Percentiles rank a stretch among this genome's conserved stretches.
These are phyloP conservation scores for Colletotrichum sp. DNA, from an alignment of 2,329 filamentous ascomycete genomes.

Conservation along the genomic window DNA sequence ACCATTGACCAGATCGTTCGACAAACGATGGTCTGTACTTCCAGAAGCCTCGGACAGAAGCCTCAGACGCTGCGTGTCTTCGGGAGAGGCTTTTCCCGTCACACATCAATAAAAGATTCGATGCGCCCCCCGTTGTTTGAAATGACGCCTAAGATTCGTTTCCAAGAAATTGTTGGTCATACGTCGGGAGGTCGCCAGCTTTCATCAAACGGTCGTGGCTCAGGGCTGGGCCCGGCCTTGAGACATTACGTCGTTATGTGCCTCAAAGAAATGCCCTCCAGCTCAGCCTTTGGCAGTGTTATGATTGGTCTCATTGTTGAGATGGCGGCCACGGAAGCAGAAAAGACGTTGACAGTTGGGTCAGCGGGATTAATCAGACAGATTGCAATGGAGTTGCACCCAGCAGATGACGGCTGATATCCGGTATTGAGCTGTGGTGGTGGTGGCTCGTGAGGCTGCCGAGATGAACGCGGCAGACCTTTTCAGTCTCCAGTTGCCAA, in stretches of 20 bases:
- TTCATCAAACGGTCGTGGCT: constrained; percentile 10
- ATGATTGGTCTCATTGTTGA: not conserved
- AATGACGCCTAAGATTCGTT: not conserved
- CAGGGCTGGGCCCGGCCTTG: constrained; percentile 1
- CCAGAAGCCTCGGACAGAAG: not conserved
- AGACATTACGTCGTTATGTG: constrained; percentile 11
- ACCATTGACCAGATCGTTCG: not conserved
- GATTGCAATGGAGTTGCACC: not conserved
- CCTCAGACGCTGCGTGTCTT: not conserved
- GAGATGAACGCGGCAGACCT: constrained; percentile 3
- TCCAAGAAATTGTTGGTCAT: not conserved
- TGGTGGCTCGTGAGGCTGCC: constrained; percentile 9
- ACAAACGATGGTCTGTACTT: not conserved
- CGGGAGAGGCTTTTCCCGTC: not conserved
- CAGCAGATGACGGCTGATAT: not conserved
- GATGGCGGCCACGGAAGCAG: not conserved
- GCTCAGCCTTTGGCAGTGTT: not conserved
- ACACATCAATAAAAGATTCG: not conserved
- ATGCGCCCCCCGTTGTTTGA: not conserved
- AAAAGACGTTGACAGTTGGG: not conserved
- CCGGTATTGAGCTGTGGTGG: not conserved
- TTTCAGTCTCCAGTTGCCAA: not conserved
- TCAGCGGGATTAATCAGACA: not conserved
- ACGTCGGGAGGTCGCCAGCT: not conserved
- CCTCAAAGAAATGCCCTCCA: not conserved